Conservation (phyloP, 345 rosid genomes). For the Geranium brycei region DNA sequence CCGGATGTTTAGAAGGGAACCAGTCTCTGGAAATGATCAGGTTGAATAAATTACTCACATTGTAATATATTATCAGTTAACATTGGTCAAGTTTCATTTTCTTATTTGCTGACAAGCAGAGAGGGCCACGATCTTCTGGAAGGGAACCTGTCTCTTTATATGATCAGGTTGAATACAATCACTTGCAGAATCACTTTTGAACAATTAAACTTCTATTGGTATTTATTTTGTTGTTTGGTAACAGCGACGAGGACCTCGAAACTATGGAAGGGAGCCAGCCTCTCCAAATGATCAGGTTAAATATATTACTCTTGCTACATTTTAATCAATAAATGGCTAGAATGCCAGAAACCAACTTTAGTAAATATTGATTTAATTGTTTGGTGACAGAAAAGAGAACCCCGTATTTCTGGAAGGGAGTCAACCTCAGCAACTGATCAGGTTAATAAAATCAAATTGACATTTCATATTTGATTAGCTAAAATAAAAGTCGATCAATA, state of each 20-base stretch:
- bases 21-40: background rate
- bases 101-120: background rate
- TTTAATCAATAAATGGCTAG: too few species aligned
- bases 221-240: conserved; percentile 1
- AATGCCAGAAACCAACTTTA: background rate
- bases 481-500: background rate
- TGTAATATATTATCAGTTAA: background rate
- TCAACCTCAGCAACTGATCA: background rate
- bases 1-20: background rate
- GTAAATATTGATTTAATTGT: background rate
- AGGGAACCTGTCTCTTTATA: too few species aligned
- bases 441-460: background rate
- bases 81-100: background rate
- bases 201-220: background rate
- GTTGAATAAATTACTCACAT: background rate
- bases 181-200: background rate
- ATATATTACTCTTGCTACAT: background rate
- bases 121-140: background rate
- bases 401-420: background rate
- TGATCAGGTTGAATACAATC: too few species aligned
- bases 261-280: conserved; percentile 14
- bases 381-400: background rate
- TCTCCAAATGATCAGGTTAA: conserved; percentile 20
- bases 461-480: background rate
- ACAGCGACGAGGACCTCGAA: conserved; percentile 12